Evolutionary conservation across 305 asterid species (phyloP).

Genomic region (Plantago coronopus): DNA sequence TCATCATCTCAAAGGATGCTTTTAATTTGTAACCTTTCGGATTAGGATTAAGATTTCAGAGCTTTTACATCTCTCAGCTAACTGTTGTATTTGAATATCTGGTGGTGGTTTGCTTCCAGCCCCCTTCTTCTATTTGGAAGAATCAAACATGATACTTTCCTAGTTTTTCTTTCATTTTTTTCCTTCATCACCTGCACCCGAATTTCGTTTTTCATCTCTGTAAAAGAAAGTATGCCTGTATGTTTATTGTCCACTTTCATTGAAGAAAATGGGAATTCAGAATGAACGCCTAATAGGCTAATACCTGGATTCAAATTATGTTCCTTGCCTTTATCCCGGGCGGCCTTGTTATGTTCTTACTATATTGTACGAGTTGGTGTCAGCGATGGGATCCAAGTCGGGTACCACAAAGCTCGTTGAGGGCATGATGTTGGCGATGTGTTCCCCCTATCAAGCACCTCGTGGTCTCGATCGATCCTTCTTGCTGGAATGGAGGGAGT

Average conservation of each 20-base stretch:
- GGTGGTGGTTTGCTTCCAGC: slow-evolving; percentile 10
- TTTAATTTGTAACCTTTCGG: slow-evolving; percentile 7
- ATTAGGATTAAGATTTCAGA: slow-evolving; percentile 5
- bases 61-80: slow-evolving; percentile 4
- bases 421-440: too few relatives aligned
- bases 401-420: too few relatives aligned
- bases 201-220: not conserved
- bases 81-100: slow-evolving; percentile 15
- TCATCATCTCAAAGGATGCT: slow-evolving; percentile 10
- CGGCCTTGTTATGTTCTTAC: too few relatives aligned
- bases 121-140: slow-evolving; percentile 2
- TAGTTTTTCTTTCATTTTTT: not conserved
- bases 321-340: too few relatives aligned
- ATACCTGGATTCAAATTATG: not conserved
- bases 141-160: not conserved
- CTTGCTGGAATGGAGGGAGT: too few relatives aligned
- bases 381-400: too few relatives aligned
- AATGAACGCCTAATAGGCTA: too few relatives aligned
- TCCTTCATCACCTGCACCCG: not conserved
- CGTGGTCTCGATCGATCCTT: too few relatives aligned
- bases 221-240: not conserved
- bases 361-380: too few relatives aligned
- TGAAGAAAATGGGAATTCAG: not conserved
- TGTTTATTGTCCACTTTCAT: not conserved
- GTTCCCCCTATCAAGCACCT: too few relatives aligned